phyloP scores from a whole-genome alignment of 2,329 filamentous ascomycete genomes.

The Monosporascus sp. region DNA sequence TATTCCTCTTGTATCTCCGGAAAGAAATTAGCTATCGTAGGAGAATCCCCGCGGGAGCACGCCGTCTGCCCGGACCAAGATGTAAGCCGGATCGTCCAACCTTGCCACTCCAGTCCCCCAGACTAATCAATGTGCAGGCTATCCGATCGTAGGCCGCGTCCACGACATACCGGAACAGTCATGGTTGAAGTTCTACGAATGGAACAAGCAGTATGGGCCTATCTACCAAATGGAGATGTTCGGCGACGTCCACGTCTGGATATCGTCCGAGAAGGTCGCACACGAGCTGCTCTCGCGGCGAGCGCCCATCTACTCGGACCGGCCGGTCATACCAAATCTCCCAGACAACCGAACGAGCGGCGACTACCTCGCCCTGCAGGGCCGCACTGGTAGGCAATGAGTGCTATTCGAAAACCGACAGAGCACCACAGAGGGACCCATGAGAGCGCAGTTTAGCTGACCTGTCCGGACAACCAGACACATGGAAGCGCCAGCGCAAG shows the following conservation, averaged over 20 bases:
- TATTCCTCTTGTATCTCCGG: constrained; percentile 12
- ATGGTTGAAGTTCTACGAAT: constrained; percentile 44
- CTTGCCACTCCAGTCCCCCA: neutral
- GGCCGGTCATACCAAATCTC: constrained; percentile 40
- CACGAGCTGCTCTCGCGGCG: constrained; percentile 38
- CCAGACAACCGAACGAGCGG: constrained; percentile 42
- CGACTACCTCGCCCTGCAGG: constrained; percentile 40
- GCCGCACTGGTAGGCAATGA: constrained; percentile 30
- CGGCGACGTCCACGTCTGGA: constrained; percentile 41
- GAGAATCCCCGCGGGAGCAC: constrained; percentile 19
- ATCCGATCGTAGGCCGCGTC: constrained; percentile 38
- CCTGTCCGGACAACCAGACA: constrained; percentile 24
- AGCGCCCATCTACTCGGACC: constrained; percentile 40
- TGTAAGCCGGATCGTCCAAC: constrained; percentile 10
- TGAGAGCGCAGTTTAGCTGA: too few relatives aligned
- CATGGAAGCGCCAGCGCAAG: constrained; percentile 43
- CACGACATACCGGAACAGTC: constrained; percentile 38
- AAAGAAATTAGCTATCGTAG: constrained; percentile 8
- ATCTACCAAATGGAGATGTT: constrained; percentile 43
- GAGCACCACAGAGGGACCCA: neutral
- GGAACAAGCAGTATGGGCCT: constrained; percentile 39
- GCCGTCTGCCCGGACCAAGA: constrained; percentile 22
- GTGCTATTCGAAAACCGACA: neutral
- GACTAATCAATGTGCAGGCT: constrained; percentile 23
- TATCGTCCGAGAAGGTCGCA: constrained; percentile 39